A percentile compares a stretch with the other conserved stretches of the same genome.
These are phyloP conservation scores for Blepharisma undulans DNA, from an alignment of 169 alveolate genomes.

Conservation along the genomic window DNA sequence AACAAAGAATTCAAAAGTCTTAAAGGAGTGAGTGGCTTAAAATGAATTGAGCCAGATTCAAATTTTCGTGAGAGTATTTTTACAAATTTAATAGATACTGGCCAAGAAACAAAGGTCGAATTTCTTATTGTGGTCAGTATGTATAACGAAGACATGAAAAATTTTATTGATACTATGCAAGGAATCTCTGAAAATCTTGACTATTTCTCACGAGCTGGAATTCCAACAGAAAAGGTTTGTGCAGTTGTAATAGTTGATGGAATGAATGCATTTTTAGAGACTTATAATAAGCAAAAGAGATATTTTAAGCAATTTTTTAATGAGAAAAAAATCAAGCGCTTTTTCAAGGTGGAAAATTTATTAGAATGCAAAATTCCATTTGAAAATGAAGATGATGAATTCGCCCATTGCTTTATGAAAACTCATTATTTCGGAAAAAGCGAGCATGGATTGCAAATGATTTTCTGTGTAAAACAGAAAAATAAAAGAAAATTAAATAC, in stretches of 20 bases:
- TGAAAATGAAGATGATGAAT: neutral
- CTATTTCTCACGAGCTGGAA: neutral
- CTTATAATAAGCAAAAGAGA: neutral
- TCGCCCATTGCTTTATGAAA: slow-evolving; percentile 29
- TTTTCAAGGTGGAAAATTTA: neutral
- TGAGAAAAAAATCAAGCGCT: neutral
- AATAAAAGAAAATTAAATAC: slow-evolving; percentile 36
- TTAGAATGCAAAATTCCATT: neutral
- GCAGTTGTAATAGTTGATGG: slow-evolving; percentile 42
- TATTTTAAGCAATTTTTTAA: slow-evolving; percentile 22
- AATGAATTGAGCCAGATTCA: neutral
- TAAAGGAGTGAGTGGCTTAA: neutral
- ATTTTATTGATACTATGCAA: neutral
- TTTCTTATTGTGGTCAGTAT: slow-evolving; percentile 30
- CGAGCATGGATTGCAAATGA: neutral
- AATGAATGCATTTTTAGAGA: slow-evolving; percentile 7
- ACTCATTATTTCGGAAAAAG: neutral
- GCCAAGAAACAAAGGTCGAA: neutral
- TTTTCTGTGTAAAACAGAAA: slow-evolving; percentile 29
- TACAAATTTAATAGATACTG: neutral
- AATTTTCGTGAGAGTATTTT: neutral
- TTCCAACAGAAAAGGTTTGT: neutral
- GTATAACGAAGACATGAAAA: slow-evolving; percentile 28
- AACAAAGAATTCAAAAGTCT: neutral
- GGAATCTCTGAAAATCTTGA: slow-evolving; percentile 19